Evolutionary conservation across 495 filamentous ascomycete species (phyloP), one percentile per base, ranked within the genome.

Genomic region (Pyrenula massariospora): DNA sequence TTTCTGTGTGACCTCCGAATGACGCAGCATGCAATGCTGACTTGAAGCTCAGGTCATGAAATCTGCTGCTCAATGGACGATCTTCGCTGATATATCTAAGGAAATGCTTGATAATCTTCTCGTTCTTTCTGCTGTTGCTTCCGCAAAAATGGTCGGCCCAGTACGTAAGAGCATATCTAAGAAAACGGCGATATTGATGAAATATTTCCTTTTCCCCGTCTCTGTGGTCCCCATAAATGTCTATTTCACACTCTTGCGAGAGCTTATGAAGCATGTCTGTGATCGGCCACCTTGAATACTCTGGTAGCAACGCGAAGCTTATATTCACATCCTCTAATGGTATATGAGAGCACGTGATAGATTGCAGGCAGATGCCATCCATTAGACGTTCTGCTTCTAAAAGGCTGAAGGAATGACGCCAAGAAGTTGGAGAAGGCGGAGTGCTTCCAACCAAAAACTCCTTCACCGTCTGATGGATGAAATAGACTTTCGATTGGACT

Each of bases 391-490:
- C 19, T 48, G n/a, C n/a, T n/a, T n/a, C n/a, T n/a, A n/a, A n/a
- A n/a, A n/a, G n/a, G n/a, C n/a, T n/a, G n/a, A n/a, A n/a, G n/a
- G n/a, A n/a, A n/a, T n/a, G n/a, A n/a, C n/a, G n/a, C n/a, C n/a
- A n/a, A n/a, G n/a, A n/a, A n/a, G n/a, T n/a, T n/a, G n/a, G n/a
- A n/a, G n/a, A n/a, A n/a, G n/a, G n/a, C 42, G 19, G 42, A 48
- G 11, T 19, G 11, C 11, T 48, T 19, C 19, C 19, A 56, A 48
- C 11, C 11, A 72, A 58, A 48, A 70, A 73, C 52, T 74, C 69
- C 48, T 61, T 73, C 1, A 69, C 70, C 5, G 73, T 77, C 50
- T 77, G 73, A 52, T 75, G 73, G 31, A 77, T 59, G 1, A 77
- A 54, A 56, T 72, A 75, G 1, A 77, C 50, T 56, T 59, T 66